phyloP scores from a whole-genome alignment of 1,139 yeast species.

The Sugiyamaella grinbergsii region DNA sequence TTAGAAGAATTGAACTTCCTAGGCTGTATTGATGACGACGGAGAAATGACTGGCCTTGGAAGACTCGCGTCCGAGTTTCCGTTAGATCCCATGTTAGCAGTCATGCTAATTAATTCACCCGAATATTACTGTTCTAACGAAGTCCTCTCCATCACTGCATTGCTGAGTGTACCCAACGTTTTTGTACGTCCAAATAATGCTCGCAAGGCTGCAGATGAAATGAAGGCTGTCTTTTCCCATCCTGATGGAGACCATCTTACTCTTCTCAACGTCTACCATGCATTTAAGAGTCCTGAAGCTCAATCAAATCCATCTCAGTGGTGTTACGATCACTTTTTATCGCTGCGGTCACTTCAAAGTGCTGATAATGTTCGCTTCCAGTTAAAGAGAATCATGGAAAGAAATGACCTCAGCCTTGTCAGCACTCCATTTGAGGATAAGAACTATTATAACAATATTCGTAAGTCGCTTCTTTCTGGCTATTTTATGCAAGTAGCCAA shows the following conservation, averaged over 20 bases:
- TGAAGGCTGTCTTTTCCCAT: conserved; percentile 84
- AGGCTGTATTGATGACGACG: conserved; percentile 88
- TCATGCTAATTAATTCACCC: conserved; percentile 84
- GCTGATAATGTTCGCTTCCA: conserved; percentile 88
- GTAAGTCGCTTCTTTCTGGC: conserved; percentile 88
- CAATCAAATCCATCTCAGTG: conserved; percentile 54
- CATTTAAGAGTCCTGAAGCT: conserved; percentile 69
- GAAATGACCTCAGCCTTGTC: conserved; percentile 70
- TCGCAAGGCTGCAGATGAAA: conserved; percentile 88
- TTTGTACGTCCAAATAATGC: conserved; percentile 92
- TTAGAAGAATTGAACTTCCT: conserved; percentile 90
- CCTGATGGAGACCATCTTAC: conserved; percentile 96
- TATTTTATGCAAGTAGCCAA: conserved; percentile 98
- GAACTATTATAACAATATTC: conserved; percentile 65
- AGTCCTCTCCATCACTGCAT: conserved; percentile 82
- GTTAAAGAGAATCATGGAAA: conserved; percentile 78
- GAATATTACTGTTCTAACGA: conserved; percentile 87
- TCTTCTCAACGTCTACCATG: conserved; percentile 82
- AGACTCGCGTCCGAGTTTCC: conserved; percentile 92
- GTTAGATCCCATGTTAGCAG: conserved; percentile 93
- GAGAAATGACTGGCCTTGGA: conserved; percentile 85
- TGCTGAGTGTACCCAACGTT: conserved; percentile 91
- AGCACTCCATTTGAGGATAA: conserved; percentile 72
- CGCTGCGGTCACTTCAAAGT: conserved; percentile 76
- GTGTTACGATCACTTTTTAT: conserved; percentile 90